Conservation (phyloP, 768 basidiomycete species). For the Pleurotus citrinopileatus region DNA sequence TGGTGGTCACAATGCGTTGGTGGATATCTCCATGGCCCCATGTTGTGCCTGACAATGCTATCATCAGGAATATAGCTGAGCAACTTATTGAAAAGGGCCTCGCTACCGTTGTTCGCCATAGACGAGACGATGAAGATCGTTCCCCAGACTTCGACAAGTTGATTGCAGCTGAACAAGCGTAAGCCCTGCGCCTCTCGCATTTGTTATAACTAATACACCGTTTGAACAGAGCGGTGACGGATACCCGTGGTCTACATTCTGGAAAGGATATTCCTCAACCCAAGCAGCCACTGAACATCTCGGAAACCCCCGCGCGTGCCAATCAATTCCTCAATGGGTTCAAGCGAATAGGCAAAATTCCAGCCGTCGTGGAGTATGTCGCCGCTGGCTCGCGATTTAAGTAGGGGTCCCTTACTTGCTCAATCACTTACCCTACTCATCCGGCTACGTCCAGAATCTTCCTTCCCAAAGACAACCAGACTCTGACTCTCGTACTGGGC, state of each 20-base stretch:
- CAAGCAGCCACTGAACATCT: conserved; percentile 85
- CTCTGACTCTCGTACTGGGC: conserved; percentile 86
- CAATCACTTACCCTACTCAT: conserved; percentile 1
- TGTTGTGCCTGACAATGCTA: conserved; percentile 3
- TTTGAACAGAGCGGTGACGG: conserved; percentile 64
- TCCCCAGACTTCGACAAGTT: conserved; percentile 96
- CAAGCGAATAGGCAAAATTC: conserved; percentile 82
- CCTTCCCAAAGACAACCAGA: conserved; percentile 90
- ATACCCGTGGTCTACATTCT: conserved; percentile 84
- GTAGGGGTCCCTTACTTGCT: conserved; percentile 34
- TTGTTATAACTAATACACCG: conserved; percentile 13
- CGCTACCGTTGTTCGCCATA: conserved; percentile 87
- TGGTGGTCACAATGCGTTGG: conserved; percentile 78
- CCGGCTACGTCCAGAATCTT: conserved; percentile 52
- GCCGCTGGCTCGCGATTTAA: conserved; percentile 95
- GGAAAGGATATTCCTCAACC: conserved; percentile 83
- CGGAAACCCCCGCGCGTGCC: conserved; percentile 78
- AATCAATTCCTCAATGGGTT: conserved; percentile 87
- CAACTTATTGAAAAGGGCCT: conserved; percentile 92
- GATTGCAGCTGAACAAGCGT: conserved; percentile 93
- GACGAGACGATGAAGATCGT: conserved; percentile 91
- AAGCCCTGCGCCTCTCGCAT: conserved; percentile 22
- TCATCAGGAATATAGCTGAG: conserved; percentile 83
- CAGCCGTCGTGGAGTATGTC: conserved; percentile 90
- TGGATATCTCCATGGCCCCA: conserved; percentile 12